Evolutionary conservation across 441 rosid genomes (phyloP), one percentile per base, ranked within the genome.

Genomic region (Corymbia calophylla): DNA sequence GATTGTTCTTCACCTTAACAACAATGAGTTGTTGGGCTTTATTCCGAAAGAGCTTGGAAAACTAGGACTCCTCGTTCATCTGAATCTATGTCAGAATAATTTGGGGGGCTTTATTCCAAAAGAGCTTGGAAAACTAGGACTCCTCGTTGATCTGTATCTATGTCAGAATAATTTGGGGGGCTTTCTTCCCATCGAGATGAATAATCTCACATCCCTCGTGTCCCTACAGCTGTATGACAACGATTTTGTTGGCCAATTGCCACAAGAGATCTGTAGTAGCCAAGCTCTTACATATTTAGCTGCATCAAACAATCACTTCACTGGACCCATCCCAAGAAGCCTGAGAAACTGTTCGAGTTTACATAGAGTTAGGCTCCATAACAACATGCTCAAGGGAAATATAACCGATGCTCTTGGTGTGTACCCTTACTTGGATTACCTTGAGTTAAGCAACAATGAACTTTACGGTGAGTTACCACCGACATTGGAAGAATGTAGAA

Each of bases 181-280:
- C 17, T 62, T 62, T 62, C 70, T 62, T 62, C 70, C 70, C 2
- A 1, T 29, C 9, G 70, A 62, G 35, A 62, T 62, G 0, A 62
- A 7, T 29, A n/a, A 62, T 62, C 19, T 62, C 8, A 62, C 35
- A 29, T 62, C 2, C 32, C 35, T 62, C 32, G 0, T 1, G 14
- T 0, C 0, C 4, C 1, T 62, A 29, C 5, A 62, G 0, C 68
- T 62, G 13, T 3, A 2, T 0, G 1, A 13, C 3, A 29, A 62
- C 4, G 2, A 62, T 5, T 62, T 62, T 62, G 35, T 64, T 64
- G 35, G 35, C 70, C n/a, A 56, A 56, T 2, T 56, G 62, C 62
- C 62, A 9, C 62, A 56, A 56, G 1, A 56, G 12, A 56, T 56
- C 27, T 56, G 29, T 13, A 56, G 6, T 23, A 2, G 29, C 13